Base-by-base conservation (phyloP, 106 monocot species). In the Platanthera guangdongensis region DNA sequence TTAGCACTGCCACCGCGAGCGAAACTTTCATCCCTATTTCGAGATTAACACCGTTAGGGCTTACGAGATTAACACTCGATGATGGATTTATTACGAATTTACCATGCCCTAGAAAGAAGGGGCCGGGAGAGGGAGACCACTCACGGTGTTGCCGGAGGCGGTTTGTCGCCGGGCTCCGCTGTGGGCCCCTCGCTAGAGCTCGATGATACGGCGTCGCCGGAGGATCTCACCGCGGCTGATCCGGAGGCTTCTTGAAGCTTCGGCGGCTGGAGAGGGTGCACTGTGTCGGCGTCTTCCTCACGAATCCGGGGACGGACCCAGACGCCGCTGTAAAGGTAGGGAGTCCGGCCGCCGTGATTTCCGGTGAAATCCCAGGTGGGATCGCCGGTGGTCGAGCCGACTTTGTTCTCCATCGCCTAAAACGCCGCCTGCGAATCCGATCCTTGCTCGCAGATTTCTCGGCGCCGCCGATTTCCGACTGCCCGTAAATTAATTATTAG, bases 111-210 rank as follows among this genome's bases (percentile, higher is more conserved):
- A 68, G 60, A 19, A 18, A 50, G 21, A 51, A 4, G 12, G 49
- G 54, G 25, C 25, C 25, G 25, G 25, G 25, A 25, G 48, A 54
- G 28, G 15, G 28, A 21, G 14, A n/a, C 46, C 46, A 88, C 88
- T 88, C 83, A 88, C 88, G 83, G 48, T 79, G 81, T 65, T 55
- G 80, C 77, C 14, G 87, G 54, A 71, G 78, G 78, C 71, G 57
- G 81, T 52, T 72, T 80, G 68, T 57, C 74, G 49, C 76, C 80
- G 62, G 68, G 18, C 69, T 81, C 57, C 60, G 84, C 65, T 62
- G 85, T 50, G 7, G 54, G 21, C 21, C 51, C 86, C 39, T 85
- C 89, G 86, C 89, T 89, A 19, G 89, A 89, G 86, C 83, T 88
- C 15, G 88, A 83, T 19, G 87, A 84, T 19, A 68, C 82, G 18